Base-by-base conservation (phyloP, 805 yeast species). In the Zygosaccharomyces bisporus region DNA sequence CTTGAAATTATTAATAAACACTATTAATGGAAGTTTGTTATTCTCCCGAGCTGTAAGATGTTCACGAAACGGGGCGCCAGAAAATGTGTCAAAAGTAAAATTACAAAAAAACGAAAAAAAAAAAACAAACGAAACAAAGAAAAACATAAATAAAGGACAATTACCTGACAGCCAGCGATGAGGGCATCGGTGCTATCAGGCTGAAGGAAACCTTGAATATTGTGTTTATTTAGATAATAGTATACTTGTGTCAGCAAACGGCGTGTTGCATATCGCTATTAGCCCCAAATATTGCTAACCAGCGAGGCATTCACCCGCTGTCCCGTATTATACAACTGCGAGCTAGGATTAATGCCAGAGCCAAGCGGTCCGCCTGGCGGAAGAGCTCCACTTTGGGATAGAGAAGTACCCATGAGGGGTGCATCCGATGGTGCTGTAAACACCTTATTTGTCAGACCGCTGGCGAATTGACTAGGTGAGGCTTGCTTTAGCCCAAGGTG, bases 241-340 rank as follows among this genome's bases (percentile, higher is more conserved):
- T 12, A 27, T 27, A 3, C 12, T 20, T 12, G 24, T 14, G 20
- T 20, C 21, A 13, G 13, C 16, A 14, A 27, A 13, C 25, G 9
- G 25, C 9, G 6, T 9, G 25, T 21, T 9, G n/a, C 25, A 21
- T 21, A 9, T 9, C 9, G 9, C 3, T 27, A 27, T 29, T 44
- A 54, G 19, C 56, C 44, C 58, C 58, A 54, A 3, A 54, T 50
- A 24, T 54, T 52, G 27, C 51, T 45, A 1, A 49, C 40, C 24
- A 48, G 14, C 9, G 53, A 43, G 13, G 36, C 45, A 34, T 36
- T 45, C n/a, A 39, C 33, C 8, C 43, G 41, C 29, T 46, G 47
- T 7, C 41, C 31, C 4, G 34, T 25, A 13, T 24, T 34, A 21
- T 38, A 46, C 14, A 44, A 43, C 31, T 49, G 55, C 9, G 53